Conservation (phyloP, 192 early-diverging fungal species). For the Obelidium mucronatum region DNA sequence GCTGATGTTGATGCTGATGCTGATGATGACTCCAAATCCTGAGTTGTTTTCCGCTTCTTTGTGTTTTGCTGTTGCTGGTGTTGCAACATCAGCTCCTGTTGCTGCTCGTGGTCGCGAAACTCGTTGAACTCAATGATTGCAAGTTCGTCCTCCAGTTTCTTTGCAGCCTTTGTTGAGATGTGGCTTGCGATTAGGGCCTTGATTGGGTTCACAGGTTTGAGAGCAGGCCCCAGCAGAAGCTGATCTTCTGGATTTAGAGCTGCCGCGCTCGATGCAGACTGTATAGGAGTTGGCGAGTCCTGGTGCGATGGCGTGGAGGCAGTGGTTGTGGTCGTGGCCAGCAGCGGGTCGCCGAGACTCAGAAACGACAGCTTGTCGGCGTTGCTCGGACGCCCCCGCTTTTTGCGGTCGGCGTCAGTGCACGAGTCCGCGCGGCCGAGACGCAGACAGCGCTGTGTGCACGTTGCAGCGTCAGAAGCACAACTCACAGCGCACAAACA, state of each 20-base stretch:
- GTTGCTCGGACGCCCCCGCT: constrained; percentile 57
- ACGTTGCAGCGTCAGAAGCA: background rate
- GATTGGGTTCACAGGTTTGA: constrained; percentile 22
- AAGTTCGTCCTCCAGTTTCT: background rate
- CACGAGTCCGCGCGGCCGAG: constrained; percentile 55
- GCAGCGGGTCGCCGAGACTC: background rate
- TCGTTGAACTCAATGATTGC: background rate
- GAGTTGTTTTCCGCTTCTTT: constrained; percentile 7
- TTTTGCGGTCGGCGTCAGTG: constrained; percentile 58
- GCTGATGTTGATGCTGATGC: background rate
- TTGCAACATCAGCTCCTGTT: background rate
- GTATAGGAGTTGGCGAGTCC: background rate
- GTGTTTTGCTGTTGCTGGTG: background rate
- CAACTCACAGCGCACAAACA: background rate
- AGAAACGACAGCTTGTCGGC: background rate
- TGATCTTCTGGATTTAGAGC: background rate
- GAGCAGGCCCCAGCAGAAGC: background rate
- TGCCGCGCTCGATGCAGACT: background rate
- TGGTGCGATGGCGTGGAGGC: background rate
- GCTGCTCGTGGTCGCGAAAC: background rate
- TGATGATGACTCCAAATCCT: background rate
- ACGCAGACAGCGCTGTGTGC: constrained; percentile 49
- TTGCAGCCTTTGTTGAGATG: constrained; percentile 13
- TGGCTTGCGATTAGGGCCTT: constrained; percentile 28
- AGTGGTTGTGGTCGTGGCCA: background rate